Conservation (phyloP, 768 basidiomycete genomes). For the Ramaria rubella region DNA sequence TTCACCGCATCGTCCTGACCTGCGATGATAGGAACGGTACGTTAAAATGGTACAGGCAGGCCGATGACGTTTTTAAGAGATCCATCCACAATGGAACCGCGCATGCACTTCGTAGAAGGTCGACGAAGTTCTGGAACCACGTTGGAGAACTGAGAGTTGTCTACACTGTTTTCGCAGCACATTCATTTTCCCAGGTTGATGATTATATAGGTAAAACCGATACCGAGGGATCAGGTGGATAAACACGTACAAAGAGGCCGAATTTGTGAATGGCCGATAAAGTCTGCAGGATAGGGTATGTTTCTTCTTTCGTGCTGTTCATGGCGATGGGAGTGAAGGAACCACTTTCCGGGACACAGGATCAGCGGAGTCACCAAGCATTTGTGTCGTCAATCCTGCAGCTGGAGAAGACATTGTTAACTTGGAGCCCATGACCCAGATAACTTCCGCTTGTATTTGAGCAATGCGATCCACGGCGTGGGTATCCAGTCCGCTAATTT, state of each 20-base stretch:
- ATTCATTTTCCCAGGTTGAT: slow-evolving; percentile 52
- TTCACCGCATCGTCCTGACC: slow-evolving; percentile 49
- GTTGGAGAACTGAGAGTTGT: slow-evolving; percentile 19
- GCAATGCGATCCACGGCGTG: slow-evolving; percentile 51
- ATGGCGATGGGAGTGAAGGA: slow-evolving; percentile 42
- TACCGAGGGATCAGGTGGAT: neutral
- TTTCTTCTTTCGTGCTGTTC: slow-evolving; percentile 42
- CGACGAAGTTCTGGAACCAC: slow-evolving; percentile 28
- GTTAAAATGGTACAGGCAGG: slow-evolving; percentile 43
- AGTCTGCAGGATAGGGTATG: slow-evolving; percentile 49
- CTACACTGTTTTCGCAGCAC: slow-evolving; percentile 54
- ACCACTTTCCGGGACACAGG: slow-evolving; percentile 40
- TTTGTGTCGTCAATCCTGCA: slow-evolving; percentile 41
- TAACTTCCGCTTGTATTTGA: slow-evolving; percentile 55
- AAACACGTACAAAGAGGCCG: slow-evolving; percentile 41
- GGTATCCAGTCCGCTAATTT: slow-evolving; percentile 47
- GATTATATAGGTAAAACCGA: neutral
- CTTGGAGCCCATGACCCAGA: slow-evolving; percentile 54
- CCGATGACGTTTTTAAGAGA: slow-evolving; percentile 34
- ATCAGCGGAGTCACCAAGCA: slow-evolving; percentile 47
- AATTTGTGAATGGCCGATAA: slow-evolving; percentile 48
- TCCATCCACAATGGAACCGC: slow-evolving; percentile 36
- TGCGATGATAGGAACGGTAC: slow-evolving; percentile 37
- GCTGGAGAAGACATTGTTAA: slow-evolving; percentile 56
- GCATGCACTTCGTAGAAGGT: slow-evolving; percentile 16